A percentile compares a stretch with the other conserved stretches of the same genome.
Conservation (phyloP, 2,329 filamentous ascomycete species). For the Fusarium zealandicum region DNA sequence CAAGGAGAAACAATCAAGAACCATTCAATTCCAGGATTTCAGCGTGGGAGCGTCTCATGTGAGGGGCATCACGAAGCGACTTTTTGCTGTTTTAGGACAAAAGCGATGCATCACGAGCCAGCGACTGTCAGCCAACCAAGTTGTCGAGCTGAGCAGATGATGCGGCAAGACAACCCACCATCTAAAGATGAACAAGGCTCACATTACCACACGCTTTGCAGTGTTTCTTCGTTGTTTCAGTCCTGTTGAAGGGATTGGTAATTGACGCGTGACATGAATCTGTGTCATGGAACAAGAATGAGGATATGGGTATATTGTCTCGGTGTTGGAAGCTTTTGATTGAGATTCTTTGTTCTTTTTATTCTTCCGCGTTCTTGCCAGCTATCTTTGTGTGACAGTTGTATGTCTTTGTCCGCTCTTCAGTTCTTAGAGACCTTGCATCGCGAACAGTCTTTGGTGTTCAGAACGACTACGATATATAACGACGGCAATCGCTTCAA, state of each 20-base stretch:
- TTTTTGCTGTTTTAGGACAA: constrained; percentile 18
- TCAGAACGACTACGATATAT: too few relatives aligned
- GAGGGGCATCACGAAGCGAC: constrained; percentile 32
- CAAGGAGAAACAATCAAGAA: constrained; percentile 1
- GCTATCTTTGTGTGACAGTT: constrained; percentile 14
- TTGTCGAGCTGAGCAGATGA: constrained; percentile 22
- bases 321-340: not conserved
- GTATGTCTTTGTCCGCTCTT: constrained; percentile 19
- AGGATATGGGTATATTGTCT: constrained; percentile 30
- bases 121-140: constrained; percentile 28
- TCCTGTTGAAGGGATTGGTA: too few relatives aligned
- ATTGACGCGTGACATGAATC: constrained; percentile 16
- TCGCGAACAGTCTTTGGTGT: too few relatives aligned
- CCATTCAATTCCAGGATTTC: constrained; percentile 1
- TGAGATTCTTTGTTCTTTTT: not conserved
- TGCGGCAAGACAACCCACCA: constrained; percentile 34
- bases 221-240: constrained; percentile 20
- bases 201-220: constrained; percentile 13
- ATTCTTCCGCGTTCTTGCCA: constrained; percentile 2
- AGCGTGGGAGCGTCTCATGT: constrained; percentile 32
- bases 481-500: too few relatives aligned
- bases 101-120: constrained; percentile 32
- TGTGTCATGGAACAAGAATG: not conserved
- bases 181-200: not conserved
- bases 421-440: not conserved